Base-by-base conservation (phyloP, 805 yeast species). In the Pichia manshurica region DNA sequence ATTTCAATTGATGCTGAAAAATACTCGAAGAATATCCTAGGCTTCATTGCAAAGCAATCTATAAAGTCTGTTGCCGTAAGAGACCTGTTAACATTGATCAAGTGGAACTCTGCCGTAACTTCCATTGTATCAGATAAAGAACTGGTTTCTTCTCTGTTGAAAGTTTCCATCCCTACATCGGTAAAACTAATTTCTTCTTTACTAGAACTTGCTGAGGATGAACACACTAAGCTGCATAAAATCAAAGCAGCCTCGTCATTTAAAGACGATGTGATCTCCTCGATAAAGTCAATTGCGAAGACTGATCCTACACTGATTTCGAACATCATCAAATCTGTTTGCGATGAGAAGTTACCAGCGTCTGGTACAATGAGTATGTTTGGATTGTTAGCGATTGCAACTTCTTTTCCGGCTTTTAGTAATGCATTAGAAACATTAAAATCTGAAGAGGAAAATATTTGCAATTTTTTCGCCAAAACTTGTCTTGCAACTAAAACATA, bases 1-100 rank as follows among this genome's bases (percentile, higher is more conserved):
- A 53, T 74, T 8, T 45, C 51, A 2, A 34, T 57, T 28, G 56
- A 57, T 68, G 48, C 58, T 66, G 57, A 54, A 25, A 54, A 46
- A 38, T 59, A 60, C 35, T 49, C 59, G 4, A 51, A 60, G 17
- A 65, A 60, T 9, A 72, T 73, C 46, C 52, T 62, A 23, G 68
- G 66, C 31, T 77, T 69, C 55, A 67, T 80, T 38, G 47, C 61
- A 20, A 59, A 60, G 10, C 54, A 62, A 17, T 58, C 72, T 6
- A 51, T 57, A 2, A 59, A 55, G 19, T 63, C 65, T 2, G 65
- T 74, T 49, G 84, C 91, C 1, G 60, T 74, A 5, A 67, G 77
- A 2, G 87, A 80, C 61, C 67, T 81, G 50, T 60, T 80, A 53
- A 73, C 82, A 25, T 62, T 84, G 22, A 65, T 84, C 36, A 70